Percentiles rank a stretch among this genome's conserved stretches.
Conservation (phyloP, 495 filamentous ascomycete species). For the Pseudevernia furfuracea region DNA sequence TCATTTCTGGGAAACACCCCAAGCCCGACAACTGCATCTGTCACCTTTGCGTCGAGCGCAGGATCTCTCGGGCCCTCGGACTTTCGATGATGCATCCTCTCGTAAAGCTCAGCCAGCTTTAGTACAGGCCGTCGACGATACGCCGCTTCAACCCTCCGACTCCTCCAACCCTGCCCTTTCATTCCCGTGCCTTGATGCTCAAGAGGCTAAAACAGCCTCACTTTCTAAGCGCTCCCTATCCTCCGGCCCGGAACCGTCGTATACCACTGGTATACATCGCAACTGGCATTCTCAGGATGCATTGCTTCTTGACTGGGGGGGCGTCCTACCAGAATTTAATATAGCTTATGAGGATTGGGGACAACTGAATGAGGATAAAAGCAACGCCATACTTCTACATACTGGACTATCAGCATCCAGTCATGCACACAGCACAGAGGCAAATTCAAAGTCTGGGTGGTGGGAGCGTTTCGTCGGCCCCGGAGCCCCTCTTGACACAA, state of each 20-base stretch:
- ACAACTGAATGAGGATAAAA: conserved; percentile 65
- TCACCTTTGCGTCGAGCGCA: conserved; percentile 19
- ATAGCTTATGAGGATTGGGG: conserved; percentile 97
- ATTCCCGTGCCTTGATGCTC: conserved; percentile 91
- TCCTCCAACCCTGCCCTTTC: conserved; percentile 84
- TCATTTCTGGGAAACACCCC: conserved; percentile 5
- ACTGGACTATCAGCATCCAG: conserved; percentile 93
- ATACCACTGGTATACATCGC: conserved; percentile 77
- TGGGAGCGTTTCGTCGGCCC: conserved; percentile 99
- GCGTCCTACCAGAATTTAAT: conserved; percentile 73
- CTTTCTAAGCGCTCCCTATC: conserved; percentile 61
- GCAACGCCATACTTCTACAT: conserved; percentile 87
- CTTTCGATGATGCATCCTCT: conserved; percentile 28
- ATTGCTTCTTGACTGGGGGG: conserved; percentile 87
- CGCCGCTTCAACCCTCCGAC: conserved; percentile 23
- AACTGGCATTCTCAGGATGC: conserved; percentile 65
- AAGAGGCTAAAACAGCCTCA: conserved; percentile 75
- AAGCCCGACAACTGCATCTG: conserved; percentile 22
- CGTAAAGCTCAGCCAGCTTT: conserved; percentile 31
- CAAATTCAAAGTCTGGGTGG: conserved; percentile 87
- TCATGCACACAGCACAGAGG: conserved; percentile 82
- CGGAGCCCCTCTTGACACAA: conserved; percentile 74
- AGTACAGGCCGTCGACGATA: conserved; percentile 23
- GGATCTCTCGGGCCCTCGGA: conserved; percentile 8
- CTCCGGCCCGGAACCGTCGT: conserved; percentile 85